Conservation (phyloP, 352 stramenopile species). For the Phytopythium vexans region DNA sequence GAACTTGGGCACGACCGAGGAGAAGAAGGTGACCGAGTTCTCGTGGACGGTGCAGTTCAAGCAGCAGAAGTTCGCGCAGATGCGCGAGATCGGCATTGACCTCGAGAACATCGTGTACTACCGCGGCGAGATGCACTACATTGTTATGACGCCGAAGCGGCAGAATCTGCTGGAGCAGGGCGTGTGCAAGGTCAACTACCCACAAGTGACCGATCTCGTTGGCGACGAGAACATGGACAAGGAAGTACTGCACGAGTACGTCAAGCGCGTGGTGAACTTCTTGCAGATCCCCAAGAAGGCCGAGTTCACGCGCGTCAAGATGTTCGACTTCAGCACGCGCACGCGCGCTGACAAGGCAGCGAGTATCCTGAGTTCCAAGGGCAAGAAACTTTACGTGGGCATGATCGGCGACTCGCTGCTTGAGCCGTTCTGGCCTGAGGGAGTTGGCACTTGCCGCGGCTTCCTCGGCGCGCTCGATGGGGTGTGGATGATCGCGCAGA, state of each 20-base stretch:
- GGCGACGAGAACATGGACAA: slow-evolving; percentile 69
- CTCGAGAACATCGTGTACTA: slow-evolving; percentile 88
- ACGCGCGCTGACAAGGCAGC: slow-evolving; percentile 72
- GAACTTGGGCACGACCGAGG: slow-evolving; percentile 63
- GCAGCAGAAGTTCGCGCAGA: slow-evolving; percentile 78
- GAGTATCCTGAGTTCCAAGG: slow-evolving; percentile 54
- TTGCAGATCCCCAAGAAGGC: slow-evolving; percentile 68
- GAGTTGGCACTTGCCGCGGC: slow-evolving; percentile 74
- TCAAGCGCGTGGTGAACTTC: slow-evolving; percentile 67
- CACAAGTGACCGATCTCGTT: slow-evolving; percentile 57
- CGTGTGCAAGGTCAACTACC: slow-evolving; percentile 67
- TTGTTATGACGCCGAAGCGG: slow-evolving; percentile 82
- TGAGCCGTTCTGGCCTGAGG: slow-evolving; percentile 86
- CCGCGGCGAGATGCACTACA: slow-evolving; percentile 82
- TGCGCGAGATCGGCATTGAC: slow-evolving; percentile 68
- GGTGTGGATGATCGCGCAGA: slow-evolving; percentile 75
- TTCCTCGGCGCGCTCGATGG: slow-evolving; percentile 78
- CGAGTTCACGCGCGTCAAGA: slow-evolving; percentile 58
- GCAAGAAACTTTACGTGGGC: slow-evolving; percentile 79
- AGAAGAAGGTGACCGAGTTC: slow-evolving; percentile 78
- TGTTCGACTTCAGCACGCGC: slow-evolving; percentile 85
- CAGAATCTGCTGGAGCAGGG: slow-evolving; percentile 74
- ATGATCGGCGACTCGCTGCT: slow-evolving; percentile 80
- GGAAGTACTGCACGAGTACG: slow-evolving; percentile 52
- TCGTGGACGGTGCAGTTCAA: slow-evolving; percentile 88